Conservation (phyloP, 2,329 filamentous ascomycete species). For the Penicillium sp. region DNA sequence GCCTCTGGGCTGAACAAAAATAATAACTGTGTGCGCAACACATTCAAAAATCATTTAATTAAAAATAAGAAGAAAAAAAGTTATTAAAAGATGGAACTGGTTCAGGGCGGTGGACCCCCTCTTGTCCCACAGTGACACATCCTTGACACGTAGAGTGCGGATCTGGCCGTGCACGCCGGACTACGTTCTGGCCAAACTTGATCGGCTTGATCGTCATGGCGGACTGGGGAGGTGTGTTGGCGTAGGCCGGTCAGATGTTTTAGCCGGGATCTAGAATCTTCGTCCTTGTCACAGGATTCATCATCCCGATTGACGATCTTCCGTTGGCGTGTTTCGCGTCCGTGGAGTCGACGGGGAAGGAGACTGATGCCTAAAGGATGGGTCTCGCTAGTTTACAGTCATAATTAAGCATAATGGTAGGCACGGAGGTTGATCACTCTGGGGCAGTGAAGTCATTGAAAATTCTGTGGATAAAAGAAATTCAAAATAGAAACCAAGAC, state of each 20-base stretch:
- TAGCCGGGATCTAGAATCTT: not conserved
- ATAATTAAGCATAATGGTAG: not conserved
- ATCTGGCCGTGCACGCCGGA: not conserved
- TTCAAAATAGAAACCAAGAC: not conserved
- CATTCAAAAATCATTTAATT: not conserved
- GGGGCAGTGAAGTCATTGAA: not conserved
- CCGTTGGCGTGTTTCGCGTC: conserved; percentile 14
- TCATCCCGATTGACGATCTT: conserved; percentile 16
- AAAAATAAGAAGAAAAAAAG: not conserved
- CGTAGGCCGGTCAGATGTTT: not conserved
- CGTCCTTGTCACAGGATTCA: not conserved
- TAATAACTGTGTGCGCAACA: not conserved
- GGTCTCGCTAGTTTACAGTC: not conserved
- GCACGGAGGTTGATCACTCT: not conserved
- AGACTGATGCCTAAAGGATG: not conserved
- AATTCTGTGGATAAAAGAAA: not conserved
- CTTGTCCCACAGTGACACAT: conserved; percentile 13
- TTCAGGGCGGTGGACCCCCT: not conserved
- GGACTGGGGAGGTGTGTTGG: no score
- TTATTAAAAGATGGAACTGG: not conserved
- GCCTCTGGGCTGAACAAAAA: not conserved
- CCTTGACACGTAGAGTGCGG: conserved; percentile 18
- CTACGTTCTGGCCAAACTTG: not conserved
- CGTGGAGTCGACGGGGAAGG: not conserved
- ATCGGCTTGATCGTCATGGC: not conserved